Percentiles rank a stretch among this genome's conserved stretches.
phyloP scores from a whole-genome alignment of 2,329 filamentous ascomycete genomes.

The Trichoderma koningiopsis region DNA sequence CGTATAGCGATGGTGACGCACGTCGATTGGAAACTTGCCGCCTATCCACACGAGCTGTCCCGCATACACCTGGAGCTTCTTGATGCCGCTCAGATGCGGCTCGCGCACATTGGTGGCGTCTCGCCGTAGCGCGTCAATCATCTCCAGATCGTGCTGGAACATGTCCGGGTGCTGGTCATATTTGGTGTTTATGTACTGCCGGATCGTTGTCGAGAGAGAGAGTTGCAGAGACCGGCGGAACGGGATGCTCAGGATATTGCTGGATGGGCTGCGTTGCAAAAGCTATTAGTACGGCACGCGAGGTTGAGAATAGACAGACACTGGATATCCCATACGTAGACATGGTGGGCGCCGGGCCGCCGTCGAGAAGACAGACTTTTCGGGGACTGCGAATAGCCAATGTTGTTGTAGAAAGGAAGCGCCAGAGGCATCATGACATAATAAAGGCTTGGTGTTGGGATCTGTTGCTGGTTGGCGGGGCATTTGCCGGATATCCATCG shows the following conservation, averaged over 20 bases:
- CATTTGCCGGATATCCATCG: slow-evolving; percentile 11
- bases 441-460: neutral
- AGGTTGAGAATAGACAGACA: neutral
- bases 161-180: slow-evolving; percentile 99
- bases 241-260: slow-evolving; percentile 74
- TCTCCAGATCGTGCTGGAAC: slow-evolving; percentile 83
- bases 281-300: neutral
- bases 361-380: neutral
- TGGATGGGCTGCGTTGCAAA: slow-evolving; percentile 32
- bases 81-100: slow-evolving; percentile 81
- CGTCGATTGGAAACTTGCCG: slow-evolving; percentile 95
- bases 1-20: slow-evolving; percentile 39
- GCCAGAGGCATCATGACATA: neutral
- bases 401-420: neutral
- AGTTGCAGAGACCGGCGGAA: slow-evolving; percentile 84
- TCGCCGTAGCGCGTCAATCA: slow-evolving; percentile 78
- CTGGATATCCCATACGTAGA: slow-evolving; percentile 3
- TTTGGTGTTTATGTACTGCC: slow-evolving; percentile 94
- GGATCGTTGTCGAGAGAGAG: slow-evolving; percentile 79
- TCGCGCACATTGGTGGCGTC: slow-evolving; percentile 90
- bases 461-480: slow-evolving; percentile 22
- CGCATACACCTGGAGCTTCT: slow-evolving; percentile 87
- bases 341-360: slow-evolving; percentile 20
- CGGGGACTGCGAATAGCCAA: neutral
- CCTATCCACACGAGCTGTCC: slow-evolving; percentile 91